Evolutionary conservation across 805 yeast genomes (phyloP).

Genomic region (Debaryomyces prosopidis): DNA sequence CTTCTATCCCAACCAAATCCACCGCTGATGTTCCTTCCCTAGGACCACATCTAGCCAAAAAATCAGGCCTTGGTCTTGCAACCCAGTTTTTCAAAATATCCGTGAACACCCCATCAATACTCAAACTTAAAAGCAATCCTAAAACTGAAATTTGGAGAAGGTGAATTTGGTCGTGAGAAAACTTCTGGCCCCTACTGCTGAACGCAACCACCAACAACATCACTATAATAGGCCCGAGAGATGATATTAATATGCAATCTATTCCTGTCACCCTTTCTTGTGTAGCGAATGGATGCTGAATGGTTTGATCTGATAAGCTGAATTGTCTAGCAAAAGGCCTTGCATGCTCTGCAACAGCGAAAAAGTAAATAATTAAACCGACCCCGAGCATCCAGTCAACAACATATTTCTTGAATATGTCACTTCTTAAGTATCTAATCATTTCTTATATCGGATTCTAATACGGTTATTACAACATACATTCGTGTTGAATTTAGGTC

Average conservation of each 20-base stretch:
- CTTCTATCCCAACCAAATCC: slow-evolving; percentile 23
- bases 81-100: slow-evolving; percentile 38
- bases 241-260: slow-evolving; percentile 28
- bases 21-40: slow-evolving; percentile 21
- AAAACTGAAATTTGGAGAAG: slow-evolving; percentile 29
- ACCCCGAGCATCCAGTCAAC: slow-evolving; percentile 32
- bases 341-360: slow-evolving; percentile 30
- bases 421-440: slow-evolving; percentile 1
- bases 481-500: too few relatives aligned
- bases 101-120: slow-evolving; percentile 33
- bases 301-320: slow-evolving; percentile 26
- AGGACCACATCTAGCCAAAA: slow-evolving; percentile 34
- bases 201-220: slow-evolving; percentile 19
- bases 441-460: neutral
- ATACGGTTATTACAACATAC: too few relatives aligned
- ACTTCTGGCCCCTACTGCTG: neutral
- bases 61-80: slow-evolving; percentile 37
- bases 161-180: slow-evolving; percentile 14
- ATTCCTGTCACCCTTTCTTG: slow-evolving; percentile 31
- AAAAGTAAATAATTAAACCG: slow-evolving; percentile 25
- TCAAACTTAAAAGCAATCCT: slow-evolving; percentile 27
- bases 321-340: slow-evolving; percentile 38
- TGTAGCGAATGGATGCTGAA: slow-evolving; percentile 37
- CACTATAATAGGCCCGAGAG: slow-evolving; percentile 28
- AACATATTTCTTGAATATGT: slow-evolving; percentile 6